A percentile compares a stretch with the other conserved stretches of the same genome.
phyloP scores from a whole-genome alignment of 2,329 filamentous ascomycete genomes.

The Calonectria pseudoturangicola region DNA sequence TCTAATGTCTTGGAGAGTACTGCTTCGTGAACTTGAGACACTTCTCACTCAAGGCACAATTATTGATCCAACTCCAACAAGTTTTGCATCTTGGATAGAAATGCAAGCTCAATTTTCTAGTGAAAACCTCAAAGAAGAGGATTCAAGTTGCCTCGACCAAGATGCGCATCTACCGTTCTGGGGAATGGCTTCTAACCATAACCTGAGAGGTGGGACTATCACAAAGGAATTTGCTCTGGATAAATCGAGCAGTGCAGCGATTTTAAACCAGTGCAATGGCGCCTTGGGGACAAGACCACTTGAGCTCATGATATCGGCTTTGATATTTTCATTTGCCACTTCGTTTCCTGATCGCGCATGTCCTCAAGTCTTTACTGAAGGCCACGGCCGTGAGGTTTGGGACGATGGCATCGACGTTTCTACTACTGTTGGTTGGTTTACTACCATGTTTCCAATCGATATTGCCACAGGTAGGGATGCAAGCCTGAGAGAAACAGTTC shows the following conservation, averaged over 20 bases:
- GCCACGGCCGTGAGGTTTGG: slow-evolving; percentile 63
- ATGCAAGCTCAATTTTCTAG: not conserved
- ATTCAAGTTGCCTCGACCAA: not conserved
- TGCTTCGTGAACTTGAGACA: not conserved
- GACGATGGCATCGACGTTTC: slow-evolving; percentile 58
- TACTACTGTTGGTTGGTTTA: slow-evolving; percentile 63
- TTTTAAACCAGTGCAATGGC: slow-evolving; percentile 35
- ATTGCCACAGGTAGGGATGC: not conserved
- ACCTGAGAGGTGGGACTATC: not conserved
- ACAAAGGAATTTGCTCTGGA: slow-evolving; percentile 14
- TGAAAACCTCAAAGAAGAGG: not conserved
- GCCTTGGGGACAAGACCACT: slow-evolving; percentile 33
- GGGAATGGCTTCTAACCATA: not conserved
- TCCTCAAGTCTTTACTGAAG: slow-evolving; percentile 62
- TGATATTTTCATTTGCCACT: slow-evolving; percentile 31
- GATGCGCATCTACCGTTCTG: not conserved
- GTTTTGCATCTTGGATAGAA: not conserved
- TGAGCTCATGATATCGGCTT: slow-evolving; percentile 39
- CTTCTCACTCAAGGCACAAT: not conserved
- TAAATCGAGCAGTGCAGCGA: slow-evolving; percentile 19
- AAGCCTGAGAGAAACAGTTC: slow-evolving; percentile 37
- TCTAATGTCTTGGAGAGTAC: slow-evolving; percentile 17
- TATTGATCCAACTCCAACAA: not conserved
- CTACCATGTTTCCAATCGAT: slow-evolving; percentile 55
- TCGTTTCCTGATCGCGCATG: slow-evolving; percentile 58